Evolutionary conservation across 2,329 filamentous ascomycete genomes (phyloP), one percentile per base, ranked within the genome.

Genomic region (Beauveria asiatica): DNA sequence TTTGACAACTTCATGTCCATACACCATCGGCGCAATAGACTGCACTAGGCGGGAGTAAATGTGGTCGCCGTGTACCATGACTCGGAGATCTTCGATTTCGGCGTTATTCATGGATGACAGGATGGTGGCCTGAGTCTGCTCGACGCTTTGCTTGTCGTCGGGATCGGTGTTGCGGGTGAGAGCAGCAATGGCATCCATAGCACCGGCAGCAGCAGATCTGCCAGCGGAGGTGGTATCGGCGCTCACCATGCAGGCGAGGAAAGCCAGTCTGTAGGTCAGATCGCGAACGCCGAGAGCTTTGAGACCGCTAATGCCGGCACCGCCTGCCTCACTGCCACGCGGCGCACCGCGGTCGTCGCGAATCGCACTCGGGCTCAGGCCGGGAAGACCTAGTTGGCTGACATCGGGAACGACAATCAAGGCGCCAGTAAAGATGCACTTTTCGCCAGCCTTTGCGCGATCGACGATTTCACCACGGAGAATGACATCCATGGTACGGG

Each of bases 371-470:
- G 91, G 88, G 60, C 88, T 82, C 25, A 92, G 81, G 52, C 94
- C 94, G 2, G 94, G 94, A 33, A 97, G 84, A 44, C 92, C 88
- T 60, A 99, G 84, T 72, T 97, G 94, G 70, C 92, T 96, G 62
- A 99, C 91, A 72, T 99, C 94, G 0, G 94, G 94, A 39, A 99
- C 92, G 19, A 99, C 94, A 62, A 99, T 97, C 64, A 97, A 76
- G 5, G 92, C 92, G 64, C 94, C 94, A 0, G 93, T 97, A 73
- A 99, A 99, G 69, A 99, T 90, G 73, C 94, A 99, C 75, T 96
- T 97, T 75, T 99, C 94, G 64, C 94, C 94, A 53, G 94, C 94
- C 78, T 97, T 97, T 57, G 93, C 92, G 56, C 94, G 86, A 69
- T 99, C 94, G 27, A 99, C 94, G 78, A 99, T 97, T 73, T 99